A percentile compares a stretch with the other conserved stretches of the same genome.
These are phyloP conservation scores for Lotmaria passim DNA, from an alignment of 208 protist genomes.

Conservation along the genomic window DNA sequence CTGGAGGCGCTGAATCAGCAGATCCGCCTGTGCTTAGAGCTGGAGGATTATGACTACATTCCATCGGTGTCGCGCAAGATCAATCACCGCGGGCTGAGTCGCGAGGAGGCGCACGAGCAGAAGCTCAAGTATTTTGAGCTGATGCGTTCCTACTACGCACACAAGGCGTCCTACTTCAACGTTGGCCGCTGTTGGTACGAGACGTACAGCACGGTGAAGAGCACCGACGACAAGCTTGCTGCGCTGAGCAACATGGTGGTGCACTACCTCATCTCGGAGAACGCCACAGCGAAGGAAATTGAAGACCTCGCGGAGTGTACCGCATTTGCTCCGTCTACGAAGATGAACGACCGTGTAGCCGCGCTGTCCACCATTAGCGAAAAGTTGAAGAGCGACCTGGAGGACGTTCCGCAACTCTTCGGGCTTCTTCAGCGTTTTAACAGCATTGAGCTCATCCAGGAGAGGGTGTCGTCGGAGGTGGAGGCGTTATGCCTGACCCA, in stretches of 20 bases:
- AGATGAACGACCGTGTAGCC: constrained; percentile 54
- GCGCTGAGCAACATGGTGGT: constrained; percentile 83
- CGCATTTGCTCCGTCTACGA: constrained; percentile 72
- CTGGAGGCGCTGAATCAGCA: constrained; percentile 95
- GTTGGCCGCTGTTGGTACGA: constrained; percentile 93
- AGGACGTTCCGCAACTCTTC: constrained; percentile 74
- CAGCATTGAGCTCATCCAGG: constrained; percentile 88
- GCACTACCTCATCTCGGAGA: constrained; percentile 84
- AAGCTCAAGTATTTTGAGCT: constrained; percentile 89
- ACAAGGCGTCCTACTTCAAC: constrained; percentile 91
- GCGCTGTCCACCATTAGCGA: constrained; percentile 60
- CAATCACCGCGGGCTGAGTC: constrained; percentile 79
- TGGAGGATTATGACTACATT: constrained; percentile 94
- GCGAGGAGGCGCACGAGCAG: constrained; percentile 70
- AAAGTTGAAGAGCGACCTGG: constrained; percentile 65
- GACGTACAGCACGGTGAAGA: constrained; percentile 91
- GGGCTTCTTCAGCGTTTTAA: constrained; percentile 83
- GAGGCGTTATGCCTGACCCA: constrained; percentile 73
- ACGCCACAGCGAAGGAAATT: constrained; percentile 78
- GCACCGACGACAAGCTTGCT: constrained; percentile 68
- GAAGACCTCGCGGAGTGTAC: constrained; percentile 83
- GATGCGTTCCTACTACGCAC: constrained; percentile 88
- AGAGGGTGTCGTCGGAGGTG: constrained; percentile 59
- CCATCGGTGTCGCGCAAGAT: constrained; percentile 95
- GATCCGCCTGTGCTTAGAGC: constrained; percentile 94